A percentile compares a stretch with the other conserved stretches of the same genome.
Evolutionary conservation across 345 rosid genomes (phyloP).

Genomic region (Durio zibethinus): DNA sequence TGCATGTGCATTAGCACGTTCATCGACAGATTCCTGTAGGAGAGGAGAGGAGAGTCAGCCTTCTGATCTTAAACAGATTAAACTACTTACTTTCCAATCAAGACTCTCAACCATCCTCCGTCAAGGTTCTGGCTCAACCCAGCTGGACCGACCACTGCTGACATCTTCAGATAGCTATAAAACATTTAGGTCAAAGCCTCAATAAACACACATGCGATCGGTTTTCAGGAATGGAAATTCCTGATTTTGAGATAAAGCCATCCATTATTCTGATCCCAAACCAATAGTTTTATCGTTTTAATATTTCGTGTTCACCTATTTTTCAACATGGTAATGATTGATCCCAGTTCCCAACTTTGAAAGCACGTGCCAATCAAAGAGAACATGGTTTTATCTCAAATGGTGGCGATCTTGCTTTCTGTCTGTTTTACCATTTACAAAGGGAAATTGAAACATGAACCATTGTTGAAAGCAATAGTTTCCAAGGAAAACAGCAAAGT

Average conservation of each 20-base stretch:
- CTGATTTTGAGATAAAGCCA: background rate
- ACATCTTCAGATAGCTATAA: background rate
- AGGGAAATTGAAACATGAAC: background rate
- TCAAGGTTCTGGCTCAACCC: background rate
- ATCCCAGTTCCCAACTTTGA: background rate
- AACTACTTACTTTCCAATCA: background rate
- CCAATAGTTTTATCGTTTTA: background rate
- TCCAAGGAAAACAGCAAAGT: background rate
- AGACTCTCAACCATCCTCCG: background rate
- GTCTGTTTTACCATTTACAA: background rate
- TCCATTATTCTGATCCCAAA: background rate
- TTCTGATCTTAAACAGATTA: background rate
- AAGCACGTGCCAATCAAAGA: background rate
- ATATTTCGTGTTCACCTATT: background rate
- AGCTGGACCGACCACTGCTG: background rate
- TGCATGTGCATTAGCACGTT: constrained; percentile 13
- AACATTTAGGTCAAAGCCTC: background rate
- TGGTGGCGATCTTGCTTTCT: background rate
- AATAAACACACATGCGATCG: background rate
- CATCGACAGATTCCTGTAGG: constrained; percentile 11
- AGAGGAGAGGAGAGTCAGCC: background rate
- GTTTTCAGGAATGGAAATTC: background rate
- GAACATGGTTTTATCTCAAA: background rate
- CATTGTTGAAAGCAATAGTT: background rate
- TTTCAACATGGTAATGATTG: background rate